Percentiles rank a stretch among this genome's conserved stretches.
Evolutionary conservation across 139 green algal genomes (phyloP).

Genomic region (Nannochloris sp.): DNA sequence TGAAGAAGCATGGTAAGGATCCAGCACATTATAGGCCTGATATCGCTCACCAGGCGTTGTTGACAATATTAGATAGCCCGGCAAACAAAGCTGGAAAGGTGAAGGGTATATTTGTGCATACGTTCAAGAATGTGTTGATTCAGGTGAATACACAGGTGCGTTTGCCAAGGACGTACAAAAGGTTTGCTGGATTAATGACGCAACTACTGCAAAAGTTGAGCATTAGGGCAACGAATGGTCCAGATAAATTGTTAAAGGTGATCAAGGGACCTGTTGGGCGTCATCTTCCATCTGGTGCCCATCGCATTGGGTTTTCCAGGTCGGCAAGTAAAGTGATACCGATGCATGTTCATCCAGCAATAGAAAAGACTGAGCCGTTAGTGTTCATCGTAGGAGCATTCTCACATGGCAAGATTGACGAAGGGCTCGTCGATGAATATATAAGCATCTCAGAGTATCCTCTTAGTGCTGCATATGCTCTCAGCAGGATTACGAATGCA

Average conservation of each 20-base stretch:
- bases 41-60: slow-evolving; percentile 89
- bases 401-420: slow-evolving; percentile 84
- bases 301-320: slow-evolving; percentile 74
- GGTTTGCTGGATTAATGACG: slow-evolving; percentile 90
- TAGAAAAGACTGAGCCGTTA: slow-evolving; percentile 28
- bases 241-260: slow-evolving; percentile 91
- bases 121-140: slow-evolving; percentile 88
- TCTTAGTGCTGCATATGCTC: slow-evolving; percentile 77
- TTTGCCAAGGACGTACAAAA: slow-evolving; percentile 88
- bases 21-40: slow-evolving; percentile 83
- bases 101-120: slow-evolving; percentile 85
- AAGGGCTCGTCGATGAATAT: slow-evolving; percentile 70
- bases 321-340: slow-evolving; percentile 45
- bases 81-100: slow-evolving; percentile 88
- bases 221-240: slow-evolving; percentile 88
- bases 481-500: slow-evolving; percentile 77
- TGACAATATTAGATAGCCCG: slow-evolving; percentile 89
- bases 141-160: slow-evolving; percentile 82
- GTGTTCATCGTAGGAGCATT: slow-evolving; percentile 91
- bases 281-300: slow-evolving; percentile 58
- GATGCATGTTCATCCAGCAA: slow-evolving; percentile 24
- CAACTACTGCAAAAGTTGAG: slow-evolving; percentile 98
- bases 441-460: slow-evolving; percentile 86
- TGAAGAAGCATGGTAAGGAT: slow-evolving; percentile 78
- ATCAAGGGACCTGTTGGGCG: slow-evolving; percentile 84